phyloP scores from a whole-genome alignment of 2,329 filamentous ascomycete species.

The Blastomyces gilchristii region DNA sequence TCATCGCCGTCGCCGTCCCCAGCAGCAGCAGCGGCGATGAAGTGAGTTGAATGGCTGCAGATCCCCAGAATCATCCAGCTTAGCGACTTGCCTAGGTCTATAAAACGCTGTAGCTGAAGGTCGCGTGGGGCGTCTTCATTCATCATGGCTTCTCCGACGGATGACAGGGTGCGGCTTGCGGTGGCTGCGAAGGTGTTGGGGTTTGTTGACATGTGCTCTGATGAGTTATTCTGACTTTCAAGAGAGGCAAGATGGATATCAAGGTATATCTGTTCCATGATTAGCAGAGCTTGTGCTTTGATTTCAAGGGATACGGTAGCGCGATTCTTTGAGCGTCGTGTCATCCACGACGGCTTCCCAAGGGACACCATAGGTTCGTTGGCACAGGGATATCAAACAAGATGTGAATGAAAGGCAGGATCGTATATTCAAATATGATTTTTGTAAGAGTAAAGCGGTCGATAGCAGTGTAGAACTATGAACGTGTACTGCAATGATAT shows the following conservation, averaged over 20 bases:
- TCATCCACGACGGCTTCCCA: neutral
- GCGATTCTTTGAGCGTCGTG: neutral
- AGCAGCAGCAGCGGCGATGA: neutral
- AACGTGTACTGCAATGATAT: neutral
- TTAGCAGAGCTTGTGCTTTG: neutral
- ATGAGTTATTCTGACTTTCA: neutral
- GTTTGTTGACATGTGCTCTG: neutral
- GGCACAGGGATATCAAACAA: no score
- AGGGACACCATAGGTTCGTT: neutral
- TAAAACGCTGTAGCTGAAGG: neutral
- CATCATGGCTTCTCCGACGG: neutral
- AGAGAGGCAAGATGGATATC: slow-evolving; percentile 4
- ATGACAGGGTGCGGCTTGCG: neutral
- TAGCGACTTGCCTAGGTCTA: neutral
- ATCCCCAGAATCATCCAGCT: slow-evolving; percentile 6
- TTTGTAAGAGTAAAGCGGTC: neutral
- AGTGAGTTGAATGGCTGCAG: slow-evolving; percentile 4
- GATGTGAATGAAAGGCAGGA: neutral
- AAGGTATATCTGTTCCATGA: slow-evolving; percentile 2
- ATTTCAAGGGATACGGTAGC: neutral
- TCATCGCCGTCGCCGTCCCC: neutral
- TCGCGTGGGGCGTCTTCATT: neutral
- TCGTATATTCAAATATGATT: neutral
- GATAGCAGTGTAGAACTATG: neutral
- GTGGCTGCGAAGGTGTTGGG: neutral